These are phyloP conservation scores for Sisymbrium irio DNA, from an alignment of 345 rosid species.

Conservation along the genomic window DNA sequence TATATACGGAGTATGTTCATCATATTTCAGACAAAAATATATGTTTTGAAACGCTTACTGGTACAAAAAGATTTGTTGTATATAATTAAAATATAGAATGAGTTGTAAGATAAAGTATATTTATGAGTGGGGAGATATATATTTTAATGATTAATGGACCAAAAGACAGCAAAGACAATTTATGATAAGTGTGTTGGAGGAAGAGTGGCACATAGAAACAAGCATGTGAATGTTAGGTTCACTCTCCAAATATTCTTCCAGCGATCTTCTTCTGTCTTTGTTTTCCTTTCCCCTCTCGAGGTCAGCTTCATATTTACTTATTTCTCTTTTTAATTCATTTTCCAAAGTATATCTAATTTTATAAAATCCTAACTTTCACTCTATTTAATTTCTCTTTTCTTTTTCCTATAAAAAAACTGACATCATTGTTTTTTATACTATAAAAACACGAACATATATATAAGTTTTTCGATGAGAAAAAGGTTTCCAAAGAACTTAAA, in stretches of 20 bases:
- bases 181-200: slow-evolving; percentile 29
- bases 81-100: not conserved
- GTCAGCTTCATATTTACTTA: not conserved
- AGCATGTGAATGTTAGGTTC: slow-evolving; percentile 31
- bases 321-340: not conserved
- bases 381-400: not conserved
- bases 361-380: not conserved
- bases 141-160: slow-evolving; percentile 30
- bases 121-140: slow-evolving; percentile 12
- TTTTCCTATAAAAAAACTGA: too few species aligned
- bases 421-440: not conserved
- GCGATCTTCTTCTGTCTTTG: slow-evolving; percentile 28
- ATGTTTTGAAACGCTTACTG: not conserved
- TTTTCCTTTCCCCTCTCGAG: not conserved
- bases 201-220: not conserved
- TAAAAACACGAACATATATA: too few species aligned
- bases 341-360: not conserved
- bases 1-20: not conserved
- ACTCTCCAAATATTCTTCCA: slow-evolving; percentile 14
- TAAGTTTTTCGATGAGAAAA: not conserved
- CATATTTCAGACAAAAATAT: slow-evolving; percentile 20
- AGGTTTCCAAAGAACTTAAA: not conserved
- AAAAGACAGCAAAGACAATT: slow-evolving; percentile 30
- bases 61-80: not conserved
- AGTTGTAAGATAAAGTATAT: slow-evolving; percentile 18